These are phyloP conservation scores for Patellifolia procumbens DNA, from an alignment of 179 eudicot genomes.

Conservation along the genomic window DNA sequence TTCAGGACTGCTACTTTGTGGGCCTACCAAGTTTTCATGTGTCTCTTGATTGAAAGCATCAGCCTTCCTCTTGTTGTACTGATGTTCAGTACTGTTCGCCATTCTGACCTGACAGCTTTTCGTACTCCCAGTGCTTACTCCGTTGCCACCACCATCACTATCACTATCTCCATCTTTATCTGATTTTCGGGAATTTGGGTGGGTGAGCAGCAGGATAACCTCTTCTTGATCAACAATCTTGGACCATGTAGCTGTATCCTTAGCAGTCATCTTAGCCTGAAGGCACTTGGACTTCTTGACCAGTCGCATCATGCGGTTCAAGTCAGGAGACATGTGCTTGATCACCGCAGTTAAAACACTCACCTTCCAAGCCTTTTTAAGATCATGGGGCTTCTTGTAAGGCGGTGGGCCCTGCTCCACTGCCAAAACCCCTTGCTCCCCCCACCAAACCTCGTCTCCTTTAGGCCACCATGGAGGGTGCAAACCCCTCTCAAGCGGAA, in stretches of 20 bases:
- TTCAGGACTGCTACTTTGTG: not conserved
- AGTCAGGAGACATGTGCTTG: slow-evolving; percentile 50
- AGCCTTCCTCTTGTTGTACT: slow-evolving; percentile 23
- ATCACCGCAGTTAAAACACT: slow-evolving; percentile 50
- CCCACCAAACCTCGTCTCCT: slow-evolving; percentile 60
- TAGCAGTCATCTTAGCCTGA: slow-evolving; percentile 63
- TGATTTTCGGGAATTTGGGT: slow-evolving; percentile 33
- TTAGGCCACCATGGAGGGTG: slow-evolving; percentile 68
- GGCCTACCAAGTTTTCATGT: slow-evolving; percentile 25
- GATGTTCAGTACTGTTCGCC: slow-evolving; percentile 1
- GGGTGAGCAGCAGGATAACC: slow-evolving; percentile 33
- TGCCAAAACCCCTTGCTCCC: slow-evolving; percentile 47
- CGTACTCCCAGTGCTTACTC: no score
- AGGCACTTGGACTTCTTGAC: slow-evolving; percentile 54
- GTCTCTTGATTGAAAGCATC: slow-evolving; percentile 10
- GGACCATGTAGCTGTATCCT: slow-evolving; percentile 54
- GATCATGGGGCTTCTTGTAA: slow-evolving; percentile 60
- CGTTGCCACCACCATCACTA: slow-evolving; percentile 4
- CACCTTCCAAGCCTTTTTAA: slow-evolving; percentile 68
- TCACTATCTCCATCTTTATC: slow-evolving; percentile 11
- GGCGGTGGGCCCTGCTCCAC: slow-evolving; percentile 57
- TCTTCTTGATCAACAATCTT: slow-evolving; percentile 60
- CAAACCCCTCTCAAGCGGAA: slow-evolving; percentile 50
- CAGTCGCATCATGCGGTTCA: slow-evolving; percentile 40
- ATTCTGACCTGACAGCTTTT: not conserved